A percentile compares a stretch with the other conserved stretches of the same genome.
These are phyloP conservation scores for Fusarium sp. DNA, from an alignment of 2,329 filamentous ascomycete species.

Conservation along the genomic window DNA sequence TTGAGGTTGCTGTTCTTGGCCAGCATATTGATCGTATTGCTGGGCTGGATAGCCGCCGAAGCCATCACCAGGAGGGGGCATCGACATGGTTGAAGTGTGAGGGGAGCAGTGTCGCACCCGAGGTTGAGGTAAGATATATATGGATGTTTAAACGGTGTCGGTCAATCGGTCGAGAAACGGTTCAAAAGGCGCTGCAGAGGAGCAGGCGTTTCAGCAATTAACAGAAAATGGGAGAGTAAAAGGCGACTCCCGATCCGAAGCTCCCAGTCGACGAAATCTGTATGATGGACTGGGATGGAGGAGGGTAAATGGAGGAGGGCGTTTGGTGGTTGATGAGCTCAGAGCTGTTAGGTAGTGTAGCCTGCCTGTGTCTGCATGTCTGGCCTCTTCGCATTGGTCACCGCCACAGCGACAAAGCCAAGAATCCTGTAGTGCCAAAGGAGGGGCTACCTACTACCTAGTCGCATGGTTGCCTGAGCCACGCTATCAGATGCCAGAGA, in stretches of 20 bases:
- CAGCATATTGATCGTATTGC: conserved; percentile 59
- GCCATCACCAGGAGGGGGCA: conserved; percentile 62
- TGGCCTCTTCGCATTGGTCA: conserved; percentile 44
- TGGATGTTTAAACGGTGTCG: conserved; percentile 18
- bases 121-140: conserved; percentile 22
- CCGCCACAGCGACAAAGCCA: conserved; percentile 40
- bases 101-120: conserved; percentile 41
- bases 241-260: conserved; percentile 28
- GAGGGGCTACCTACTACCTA: conserved; percentile 27
- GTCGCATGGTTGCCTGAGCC: conserved; percentile 28
- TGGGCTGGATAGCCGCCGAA: conserved; percentile 47
- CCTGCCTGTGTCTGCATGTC: conserved; percentile 23
- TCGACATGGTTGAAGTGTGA: conserved; percentile 60
- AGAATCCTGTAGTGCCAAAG: conserved; percentile 30
- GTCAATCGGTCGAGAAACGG: conserved; percentile 20
- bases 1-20: conserved; percentile 52
- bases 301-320: conserved; percentile 24
- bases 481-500: conserved; percentile 34
- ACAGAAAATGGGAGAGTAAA: conserved; percentile 7
- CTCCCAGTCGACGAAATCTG: conserved; percentile 35
- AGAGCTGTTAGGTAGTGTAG: conserved; percentile 32
- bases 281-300: conserved; percentile 35
- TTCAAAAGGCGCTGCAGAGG: conserved; percentile 14
- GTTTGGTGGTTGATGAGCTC: conserved; percentile 40
- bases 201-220: conserved; percentile 5